A percentile compares a stretch with the other conserved stretches of the same genome.
Conservation (phyloP, 495 filamentous ascomycete species). For the Aspergillus avenaceus region DNA sequence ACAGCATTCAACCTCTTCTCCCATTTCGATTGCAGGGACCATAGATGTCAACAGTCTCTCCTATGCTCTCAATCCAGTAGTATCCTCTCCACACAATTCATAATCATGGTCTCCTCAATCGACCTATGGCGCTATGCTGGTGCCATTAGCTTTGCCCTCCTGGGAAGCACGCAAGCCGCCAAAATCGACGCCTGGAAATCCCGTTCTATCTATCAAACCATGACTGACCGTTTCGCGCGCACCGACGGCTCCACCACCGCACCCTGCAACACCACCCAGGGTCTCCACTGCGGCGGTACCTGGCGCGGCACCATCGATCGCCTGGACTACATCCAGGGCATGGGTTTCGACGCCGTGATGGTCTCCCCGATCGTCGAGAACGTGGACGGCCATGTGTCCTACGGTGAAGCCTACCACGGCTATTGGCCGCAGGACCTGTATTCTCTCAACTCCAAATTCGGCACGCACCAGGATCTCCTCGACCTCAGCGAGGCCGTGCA, state of each 20-base stretch:
- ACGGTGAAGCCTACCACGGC: constrained; percentile 66
- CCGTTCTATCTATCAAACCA: constrained; percentile 68
- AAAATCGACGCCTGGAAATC: constrained; percentile 10
- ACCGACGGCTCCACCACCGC: constrained; percentile 57
- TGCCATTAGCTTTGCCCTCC: background rate
- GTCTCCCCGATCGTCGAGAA: constrained; percentile 74
- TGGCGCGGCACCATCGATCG: constrained; percentile 66
- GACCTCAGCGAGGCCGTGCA: constrained; percentile 59
- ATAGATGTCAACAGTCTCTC: too few species aligned
- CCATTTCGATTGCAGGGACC: too few species aligned
- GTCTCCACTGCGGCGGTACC: constrained; percentile 70
- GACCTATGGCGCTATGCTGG: background rate
- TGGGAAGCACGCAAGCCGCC: background rate
- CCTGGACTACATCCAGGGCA: constrained; percentile 57
- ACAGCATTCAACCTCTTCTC: too few species aligned
- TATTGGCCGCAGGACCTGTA: constrained; percentile 72
- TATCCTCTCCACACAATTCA: too few species aligned
- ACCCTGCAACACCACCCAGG: constrained; percentile 33
- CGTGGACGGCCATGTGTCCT: constrained; percentile 38
- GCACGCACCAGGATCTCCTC: constrained; percentile 58
- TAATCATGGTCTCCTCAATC: too few species aligned
- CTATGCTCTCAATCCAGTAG: too few species aligned
- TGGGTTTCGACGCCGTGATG: constrained; percentile 82
- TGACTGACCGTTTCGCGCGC: constrained; percentile 73
- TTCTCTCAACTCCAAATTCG: constrained; percentile 62